Base-by-base conservation (phyloP, 371 early-diverging fungal species). In the Sporodiniella umbellata region DNA sequence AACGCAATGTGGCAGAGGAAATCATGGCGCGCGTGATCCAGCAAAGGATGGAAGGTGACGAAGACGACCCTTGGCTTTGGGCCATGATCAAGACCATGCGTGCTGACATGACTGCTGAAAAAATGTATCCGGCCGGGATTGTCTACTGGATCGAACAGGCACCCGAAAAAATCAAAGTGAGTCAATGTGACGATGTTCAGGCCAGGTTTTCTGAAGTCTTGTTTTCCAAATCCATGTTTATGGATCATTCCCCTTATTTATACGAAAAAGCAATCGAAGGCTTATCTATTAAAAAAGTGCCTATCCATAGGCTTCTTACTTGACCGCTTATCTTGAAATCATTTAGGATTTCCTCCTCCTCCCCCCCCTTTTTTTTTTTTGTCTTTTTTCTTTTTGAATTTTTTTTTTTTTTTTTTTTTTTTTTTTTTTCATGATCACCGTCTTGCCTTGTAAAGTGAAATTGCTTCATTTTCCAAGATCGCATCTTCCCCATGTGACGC, bases 171-270 rank as follows among this genome's bases (percentile, higher is more conserved):
- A 48, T 66, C 45, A 53, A 70, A 44, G 39, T 84, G 64, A 75
- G 70, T 30, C 76, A 71, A 22, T 81, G 77, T 38, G 75, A 75
- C 12, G 80, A 87, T 53, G 82, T 87, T 8, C 69, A 79, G 17
- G 79, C 74, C 30, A 70, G 84, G 24, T 88, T 89, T 51, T 73
- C 76, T 2, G 89, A 88, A 54, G 62, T 90, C 14, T 62, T 74
- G 21, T 89, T 90, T 63, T 72, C 84, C 0, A 60, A 80, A 42
- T 77, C 77, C 33, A 89, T 90, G 90, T 71, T 90, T 33, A 70
- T 78, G 3, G 88, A 90, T 49, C 90, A 90, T 54, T 71, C 76
- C 24, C 90, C 90, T 0, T 72, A 71, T 21, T 67, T 75, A 17
- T 90, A 90, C 48, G 90, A 90, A 56, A 60, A 60, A 15, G 58